Evolutionary conservation across 768 basidiomycete genomes (phyloP), one percentile per base, ranked within the genome.

Genomic region (Suillus paluster): DNA sequence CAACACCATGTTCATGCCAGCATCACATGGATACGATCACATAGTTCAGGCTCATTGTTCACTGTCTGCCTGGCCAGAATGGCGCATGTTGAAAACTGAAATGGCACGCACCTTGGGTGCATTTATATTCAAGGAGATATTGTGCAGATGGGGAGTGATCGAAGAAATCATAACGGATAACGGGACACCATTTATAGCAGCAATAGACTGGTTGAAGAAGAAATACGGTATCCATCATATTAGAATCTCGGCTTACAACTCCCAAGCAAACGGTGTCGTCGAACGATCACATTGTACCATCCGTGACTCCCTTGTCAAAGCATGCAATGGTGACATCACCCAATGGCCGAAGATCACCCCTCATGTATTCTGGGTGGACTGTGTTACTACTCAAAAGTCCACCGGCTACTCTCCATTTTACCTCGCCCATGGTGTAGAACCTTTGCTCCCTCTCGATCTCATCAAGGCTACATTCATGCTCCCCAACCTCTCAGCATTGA

Each of bases 361-460:
- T 12, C 66, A 64, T 1, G 65, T 76, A 1, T 71, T 81, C n/a
- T 80, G 78, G 78, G 70, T 80, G 0, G 77, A 83, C 5, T 59
- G 72, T 1, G 6, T 30, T 30, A 30, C 30, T 30, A 30, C 30
- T 3, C 6, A 6, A 6, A 30, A 30, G 6, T 3, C 30, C 6
- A 30, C 30, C 30, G 30, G 30, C 6, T 30, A 30, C 30, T 30
- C 30, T 6, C 30, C 30, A 30, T 30, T 3, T 30, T 30, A 30
- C 30, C 30, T 30, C 30, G 6, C 30, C 4, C 30, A 30, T 30
- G 30, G 30, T 6, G 6, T 30, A 30, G 30, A 30, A 30, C 30
- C 30, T 3, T 30, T 30, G 30, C 30, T 30, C 3, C 30, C 30
- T 6, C 6, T 30, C 30, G 30, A 30, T 6, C 30, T 30, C 6